These are phyloP conservation scores for Nyssa sinensis DNA, from an alignment of 148 eudicot species.

Conservation along the genomic window DNA sequence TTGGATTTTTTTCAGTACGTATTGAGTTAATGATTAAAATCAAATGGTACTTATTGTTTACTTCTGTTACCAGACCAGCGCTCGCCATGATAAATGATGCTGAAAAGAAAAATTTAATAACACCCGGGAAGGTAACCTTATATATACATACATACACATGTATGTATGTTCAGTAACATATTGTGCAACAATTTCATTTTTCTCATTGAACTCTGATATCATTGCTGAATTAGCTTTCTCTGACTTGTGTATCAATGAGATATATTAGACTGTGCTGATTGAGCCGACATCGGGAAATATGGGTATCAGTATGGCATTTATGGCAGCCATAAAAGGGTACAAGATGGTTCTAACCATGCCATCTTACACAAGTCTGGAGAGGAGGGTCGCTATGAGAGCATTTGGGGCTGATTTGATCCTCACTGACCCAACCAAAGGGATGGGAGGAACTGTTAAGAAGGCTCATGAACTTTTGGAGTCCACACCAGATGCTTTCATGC, in stretches of 20 bases:
- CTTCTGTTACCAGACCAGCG: constrained; percentile 66
- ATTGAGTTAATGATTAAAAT: not conserved
- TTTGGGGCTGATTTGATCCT: constrained; percentile 88
- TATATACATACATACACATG: no score
- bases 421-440: constrained; percentile 89
- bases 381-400: constrained; percentile 86
- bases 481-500: constrained; percentile 86
- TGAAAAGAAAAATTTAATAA: constrained; percentile 76
- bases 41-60: not conserved
- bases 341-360: constrained; percentile 97
- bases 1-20: not conserved
- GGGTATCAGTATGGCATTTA: constrained; percentile 99
- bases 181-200: not conserved
- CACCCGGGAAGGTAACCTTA: constrained; percentile 73
- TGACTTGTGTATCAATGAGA: not conserved
- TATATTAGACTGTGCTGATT: constrained; percentile 70
- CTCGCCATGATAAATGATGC: constrained; percentile 88
- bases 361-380: constrained; percentile 91
- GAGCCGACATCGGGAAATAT: constrained; percentile 99
- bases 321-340: constrained; percentile 94
- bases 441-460: constrained; percentile 97
- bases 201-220: not conserved
- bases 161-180: no score
- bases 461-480: constrained; percentile 74
- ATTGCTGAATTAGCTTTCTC: not conserved